Evolutionary conservation across 192 early-diverging fungal species (phyloP).

Genomic region (Spizellomyces sp.): DNA sequence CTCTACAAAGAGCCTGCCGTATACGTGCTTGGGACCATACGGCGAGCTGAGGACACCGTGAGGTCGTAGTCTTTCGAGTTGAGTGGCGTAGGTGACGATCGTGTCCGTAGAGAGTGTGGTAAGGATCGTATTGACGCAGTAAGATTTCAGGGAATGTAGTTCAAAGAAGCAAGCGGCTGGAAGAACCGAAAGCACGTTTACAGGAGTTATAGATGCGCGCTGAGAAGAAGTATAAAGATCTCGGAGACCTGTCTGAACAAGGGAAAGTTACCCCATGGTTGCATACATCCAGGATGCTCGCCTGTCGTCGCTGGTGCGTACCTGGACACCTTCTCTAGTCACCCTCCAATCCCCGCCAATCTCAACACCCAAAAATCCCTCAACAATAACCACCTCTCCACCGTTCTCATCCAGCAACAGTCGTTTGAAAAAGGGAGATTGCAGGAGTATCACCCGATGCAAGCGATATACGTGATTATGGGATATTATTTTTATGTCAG

Average conservation of each 20-base stretch:
- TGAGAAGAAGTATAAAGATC: constrained; percentile 23
- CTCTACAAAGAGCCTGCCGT: constrained; percentile 12
- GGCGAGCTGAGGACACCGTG: not conserved
- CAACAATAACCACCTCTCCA: constrained; percentile 15
- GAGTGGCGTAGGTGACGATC: constrained; percentile 21
- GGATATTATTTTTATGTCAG: constrained; percentile 25
- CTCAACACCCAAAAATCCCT: constrained; percentile 24
- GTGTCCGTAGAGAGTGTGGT: constrained; percentile 13
- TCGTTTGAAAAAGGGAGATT: constrained; percentile 31
- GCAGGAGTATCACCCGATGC: constrained; percentile 29
- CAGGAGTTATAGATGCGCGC: constrained; percentile 11
- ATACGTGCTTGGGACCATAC: constrained; percentile 22
- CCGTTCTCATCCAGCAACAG: constrained; percentile 24
- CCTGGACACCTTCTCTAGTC: constrained; percentile 24
- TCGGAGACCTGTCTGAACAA: not conserved
- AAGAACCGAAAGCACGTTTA: constrained; percentile 20
- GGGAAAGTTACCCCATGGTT: not conserved
- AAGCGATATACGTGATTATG: constrained; percentile 26
- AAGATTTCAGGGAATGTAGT: constrained; percentile 20
- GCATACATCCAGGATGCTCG: no score
- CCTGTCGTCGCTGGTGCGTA: not conserved
- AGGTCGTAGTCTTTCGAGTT: constrained; percentile 28
- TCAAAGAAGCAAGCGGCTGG: constrained; percentile 46
- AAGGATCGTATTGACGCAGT: constrained; percentile 30
- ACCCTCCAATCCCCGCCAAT: constrained; percentile 20